Conservation (phyloP, 2,329 filamentous ascomycete species). For the Alternaria rosae region DNA sequence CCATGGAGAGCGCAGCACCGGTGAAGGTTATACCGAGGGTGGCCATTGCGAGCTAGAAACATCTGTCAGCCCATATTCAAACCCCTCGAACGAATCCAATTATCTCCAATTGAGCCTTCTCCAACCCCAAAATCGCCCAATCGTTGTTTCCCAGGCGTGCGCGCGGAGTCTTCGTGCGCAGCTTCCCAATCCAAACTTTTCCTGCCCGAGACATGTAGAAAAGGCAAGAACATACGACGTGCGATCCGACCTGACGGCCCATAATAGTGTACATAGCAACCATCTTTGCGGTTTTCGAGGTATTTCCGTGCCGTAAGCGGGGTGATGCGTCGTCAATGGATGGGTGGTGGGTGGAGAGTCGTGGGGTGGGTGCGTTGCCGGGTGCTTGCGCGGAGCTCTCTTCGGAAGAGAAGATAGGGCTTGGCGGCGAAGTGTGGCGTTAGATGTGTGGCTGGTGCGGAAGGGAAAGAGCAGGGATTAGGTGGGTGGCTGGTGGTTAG, state of each 20-base stretch:
- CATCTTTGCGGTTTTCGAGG: slow-evolving; percentile 51
- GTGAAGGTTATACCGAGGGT: slow-evolving; percentile 50
- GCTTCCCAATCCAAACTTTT: slow-evolving; percentile 23
- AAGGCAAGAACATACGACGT: slow-evolving; percentile 55
- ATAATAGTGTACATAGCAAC: slow-evolving; percentile 61
- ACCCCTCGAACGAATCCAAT: background rate
- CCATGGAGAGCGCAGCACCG: slow-evolving; percentile 46
- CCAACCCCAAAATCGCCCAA: background rate
- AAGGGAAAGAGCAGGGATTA: background rate
- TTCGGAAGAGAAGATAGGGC: slow-evolving; percentile 25
- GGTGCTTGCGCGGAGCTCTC: slow-evolving; percentile 30
- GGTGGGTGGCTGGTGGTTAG: background rate
- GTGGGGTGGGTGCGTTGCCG: slow-evolving; percentile 12
- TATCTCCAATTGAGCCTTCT: background rate
- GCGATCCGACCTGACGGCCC: slow-evolving; percentile 63
- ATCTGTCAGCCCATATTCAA: background rate
- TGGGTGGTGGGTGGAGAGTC: slow-evolving; percentile 21
- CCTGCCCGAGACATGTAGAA: background rate
- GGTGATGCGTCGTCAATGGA: slow-evolving; percentile 42
- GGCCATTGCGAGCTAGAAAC: slow-evolving; percentile 65
- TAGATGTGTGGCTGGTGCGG: background rate
- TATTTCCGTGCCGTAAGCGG: slow-evolving; percentile 22
- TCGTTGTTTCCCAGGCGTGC: no score
- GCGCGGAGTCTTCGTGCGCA: no score
- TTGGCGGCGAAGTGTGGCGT: slow-evolving; percentile 20